Base-by-base conservation (phyloP, 169 alveolate species). In the Cryptosporidium sp. region DNA sequence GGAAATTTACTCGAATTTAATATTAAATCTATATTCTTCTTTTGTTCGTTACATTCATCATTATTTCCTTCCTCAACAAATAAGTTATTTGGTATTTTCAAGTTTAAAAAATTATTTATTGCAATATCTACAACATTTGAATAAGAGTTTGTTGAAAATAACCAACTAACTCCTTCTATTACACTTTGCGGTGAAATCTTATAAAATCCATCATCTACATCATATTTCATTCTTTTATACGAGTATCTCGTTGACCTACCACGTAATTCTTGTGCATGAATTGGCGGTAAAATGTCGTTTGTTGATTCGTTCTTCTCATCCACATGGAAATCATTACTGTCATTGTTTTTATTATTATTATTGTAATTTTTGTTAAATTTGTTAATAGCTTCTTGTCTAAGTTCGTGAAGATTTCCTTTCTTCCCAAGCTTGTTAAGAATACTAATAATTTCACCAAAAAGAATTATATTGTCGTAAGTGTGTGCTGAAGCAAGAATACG, bases 101-200 rank as follows among this genome's bases (percentile, higher is more conserved):
- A 44, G 44, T 80, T 80, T 29, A 80, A 45, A 35, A 80, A 80
- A 37, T 80, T 80, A n/a, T 60, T 65, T 44, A 80, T 26, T 1
- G 75, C 89, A 26, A 60, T 61, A 67, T 80, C 89, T 14, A 80
- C 23, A 6, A 80, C 75, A 65, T 65, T 80, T 10, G 89, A 80
- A 62, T 80, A 80, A 1, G 73, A 44, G 12, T 80, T 35, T 23
- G 89, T 80, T 26, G 80, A 60, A 48, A 80, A 62, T 23, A 80
- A 39, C 89, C 89, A 80, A 51, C 69, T 62, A 44, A 80, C 89
- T 5, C 89, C 75, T 56, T 80, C 89, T 42, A 80, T 61, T 16
- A 80, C 89, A 21, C 89, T 80, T 23, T 80, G 89, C 14, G 89
- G 89, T 4, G 75, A 80, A 42, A 80, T 67, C 48, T 23, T 65